These are phyloP conservation scores for Sungouiella thailandica DNA, from an alignment of 805 yeast genomes.

Conservation along the genomic window DNA sequence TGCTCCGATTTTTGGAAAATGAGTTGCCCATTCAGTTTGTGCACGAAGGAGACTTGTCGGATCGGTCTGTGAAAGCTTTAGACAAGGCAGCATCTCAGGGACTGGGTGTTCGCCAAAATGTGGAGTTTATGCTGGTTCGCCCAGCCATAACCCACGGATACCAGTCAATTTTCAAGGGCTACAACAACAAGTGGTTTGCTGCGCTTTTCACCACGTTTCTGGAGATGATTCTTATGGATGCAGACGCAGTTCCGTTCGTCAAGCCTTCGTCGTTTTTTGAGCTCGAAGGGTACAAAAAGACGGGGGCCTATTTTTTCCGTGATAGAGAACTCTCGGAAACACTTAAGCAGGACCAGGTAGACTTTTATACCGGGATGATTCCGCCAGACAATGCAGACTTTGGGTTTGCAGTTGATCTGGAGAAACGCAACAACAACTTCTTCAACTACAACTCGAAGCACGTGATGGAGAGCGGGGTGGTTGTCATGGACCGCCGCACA, in stretches of 20 bases:
- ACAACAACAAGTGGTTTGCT: slow-evolving; percentile 19
- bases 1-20: slow-evolving; percentile 7
- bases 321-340: slow-evolving; percentile 15
- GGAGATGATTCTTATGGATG: slow-evolving; percentile 14
- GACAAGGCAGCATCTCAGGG: slow-evolving; percentile 3
- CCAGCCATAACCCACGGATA: slow-evolving; percentile 14
- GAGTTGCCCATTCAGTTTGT: slow-evolving; percentile 12
- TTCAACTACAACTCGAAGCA: slow-evolving; percentile 18
- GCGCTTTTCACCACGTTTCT: slow-evolving; percentile 28
- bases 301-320: slow-evolving; percentile 32
- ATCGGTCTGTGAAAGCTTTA: slow-evolving; percentile 2
- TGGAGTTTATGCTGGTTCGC: slow-evolving; percentile 14
- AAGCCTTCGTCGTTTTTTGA: slow-evolving; percentile 8
- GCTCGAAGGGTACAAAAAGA: slow-evolving; percentile 7
- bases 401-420: slow-evolving; percentile 4
- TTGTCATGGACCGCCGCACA: slow-evolving; percentile 19
- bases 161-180: slow-evolving; percentile 24
- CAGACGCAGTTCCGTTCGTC: slow-evolving; percentile 14
- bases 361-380: slow-evolving; percentile 8
- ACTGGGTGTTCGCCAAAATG: slow-evolving; percentile 1
- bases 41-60: slow-evolving; percentile 11
- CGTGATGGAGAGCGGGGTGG: slow-evolving; percentile 35
- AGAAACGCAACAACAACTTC: slow-evolving; percentile 10
- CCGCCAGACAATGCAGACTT: slow-evolving; percentile 7
- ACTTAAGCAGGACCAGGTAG: slow-evolving; percentile 5